phyloP scores from a whole-genome alignment of 1,284 basidiomycete genomes.

The Singerocomus rubriflavus region DNA sequence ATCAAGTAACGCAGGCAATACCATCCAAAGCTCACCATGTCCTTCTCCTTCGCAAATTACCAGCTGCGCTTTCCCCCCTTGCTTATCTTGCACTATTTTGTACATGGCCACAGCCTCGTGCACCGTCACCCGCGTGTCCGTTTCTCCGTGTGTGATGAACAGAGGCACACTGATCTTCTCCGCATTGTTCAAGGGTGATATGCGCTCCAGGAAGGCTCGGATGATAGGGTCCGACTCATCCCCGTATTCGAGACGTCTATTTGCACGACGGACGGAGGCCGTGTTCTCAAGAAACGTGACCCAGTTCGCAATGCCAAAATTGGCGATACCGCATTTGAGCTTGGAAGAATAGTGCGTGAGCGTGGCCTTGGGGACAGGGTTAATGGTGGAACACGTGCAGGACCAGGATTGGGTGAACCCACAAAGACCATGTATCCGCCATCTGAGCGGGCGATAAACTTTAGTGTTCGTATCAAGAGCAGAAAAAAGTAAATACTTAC shows the following conservation, averaged over 20 bases:
- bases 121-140: slow-evolving; percentile 36
- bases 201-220: slow-evolving; percentile 33
- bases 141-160: slow-evolving; percentile 39
- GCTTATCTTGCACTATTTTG: slow-evolving; percentile 17
- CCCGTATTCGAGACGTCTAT: slow-evolving; percentile 35
- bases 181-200: slow-evolving; percentile 37
- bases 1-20: neutral
- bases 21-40: slow-evolving; percentile 30
- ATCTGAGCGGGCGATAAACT: slow-evolving; percentile 16
- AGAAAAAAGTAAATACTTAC: slow-evolving; percentile 17
- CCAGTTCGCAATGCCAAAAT: slow-evolving; percentile 38
- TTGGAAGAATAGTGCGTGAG: slow-evolving; percentile 38
- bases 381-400: slow-evolving; percentile 1
- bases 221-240: slow-evolving; percentile 36
- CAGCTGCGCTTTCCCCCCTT: slow-evolving; percentile 28
- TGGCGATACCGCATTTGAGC: slow-evolving; percentile 36
- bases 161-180: slow-evolving; percentile 34
- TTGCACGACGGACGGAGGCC: slow-evolving; percentile 33
- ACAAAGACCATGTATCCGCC: slow-evolving; percentile 39
- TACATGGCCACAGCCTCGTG: slow-evolving; percentile 33
- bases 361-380: slow-evolving; percentile 24
- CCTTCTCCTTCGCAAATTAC: slow-evolving; percentile 39
- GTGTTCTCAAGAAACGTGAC: slow-evolving; percentile 38
- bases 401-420: slow-evolving; percentile 6
- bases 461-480: neutral